Percentiles rank a stretch among this genome's conserved stretches.
Conservation (phyloP, 352 stramenopile species). For the Phytophthora litchii region DNA sequence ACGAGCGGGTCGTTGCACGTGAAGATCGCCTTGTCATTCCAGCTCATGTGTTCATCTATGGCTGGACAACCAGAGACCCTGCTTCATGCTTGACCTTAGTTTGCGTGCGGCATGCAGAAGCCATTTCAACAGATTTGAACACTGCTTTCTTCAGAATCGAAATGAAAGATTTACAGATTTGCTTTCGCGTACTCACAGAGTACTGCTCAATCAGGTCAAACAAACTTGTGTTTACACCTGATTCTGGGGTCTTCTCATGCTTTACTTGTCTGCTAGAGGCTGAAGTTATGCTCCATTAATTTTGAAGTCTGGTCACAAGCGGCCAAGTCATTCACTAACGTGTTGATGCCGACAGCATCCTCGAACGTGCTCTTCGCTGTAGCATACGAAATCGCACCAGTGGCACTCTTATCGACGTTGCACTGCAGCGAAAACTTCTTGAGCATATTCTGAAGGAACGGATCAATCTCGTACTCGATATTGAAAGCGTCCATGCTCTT, state of each 20-base stretch:
- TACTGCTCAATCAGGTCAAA: no score
- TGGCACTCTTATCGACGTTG: constrained; percentile 31
- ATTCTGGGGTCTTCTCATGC: no score
- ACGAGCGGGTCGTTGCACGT: constrained; percentile 61
- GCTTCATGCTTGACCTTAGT: no score
- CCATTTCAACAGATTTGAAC: no score
- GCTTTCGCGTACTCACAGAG: no score
- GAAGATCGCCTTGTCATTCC: constrained; percentile 71
- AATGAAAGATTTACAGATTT: background rate
- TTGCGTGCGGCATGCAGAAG: no score
- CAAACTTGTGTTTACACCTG: no score
- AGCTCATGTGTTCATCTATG: constrained; percentile 78
- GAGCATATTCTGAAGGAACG: constrained; percentile 63
- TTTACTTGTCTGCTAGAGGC: no score
- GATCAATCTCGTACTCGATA: constrained; percentile 64
- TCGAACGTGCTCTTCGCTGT: constrained; percentile 45
- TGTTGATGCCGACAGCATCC: constrained; percentile 50
- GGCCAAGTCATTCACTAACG: constrained; percentile 63
- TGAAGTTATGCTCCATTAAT: no score
- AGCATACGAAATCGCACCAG: constrained; percentile 46
- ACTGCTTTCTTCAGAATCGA: background rate
- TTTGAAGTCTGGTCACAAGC: constrained; percentile 50
- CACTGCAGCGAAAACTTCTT: constrained; percentile 61
- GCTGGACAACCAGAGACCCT: constrained; percentile 19
- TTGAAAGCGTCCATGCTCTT: constrained; percentile 43